phyloP scores from a whole-genome alignment of 768 basidiomycete genomes.

The Neoboletus brunneissimus region DNA sequence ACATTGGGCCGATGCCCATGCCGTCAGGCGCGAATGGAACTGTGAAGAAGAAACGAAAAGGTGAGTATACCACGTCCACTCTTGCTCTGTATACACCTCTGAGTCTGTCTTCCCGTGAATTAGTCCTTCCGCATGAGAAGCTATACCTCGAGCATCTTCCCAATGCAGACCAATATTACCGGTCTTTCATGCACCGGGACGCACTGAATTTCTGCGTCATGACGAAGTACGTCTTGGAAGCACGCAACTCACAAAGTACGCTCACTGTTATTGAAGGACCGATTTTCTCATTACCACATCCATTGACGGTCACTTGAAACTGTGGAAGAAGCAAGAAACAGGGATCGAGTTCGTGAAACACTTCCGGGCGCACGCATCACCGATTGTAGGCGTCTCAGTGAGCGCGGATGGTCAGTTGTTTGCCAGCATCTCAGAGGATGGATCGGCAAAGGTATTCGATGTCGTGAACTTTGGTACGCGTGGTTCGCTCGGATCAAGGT shows the following conservation, averaged over 20 bases:
- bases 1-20: conserved; percentile 89
- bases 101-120: conserved; percentile 17
- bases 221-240: conserved; percentile 62
- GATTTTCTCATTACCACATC: conserved; percentile 94
- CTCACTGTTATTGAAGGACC: conserved; percentile 53
- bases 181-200: conserved; percentile 98
- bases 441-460: conserved; percentile 93
- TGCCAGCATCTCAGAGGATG: conserved; percentile 89
- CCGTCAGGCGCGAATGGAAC: conserved; percentile 35
- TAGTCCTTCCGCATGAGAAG: conserved; percentile 91
- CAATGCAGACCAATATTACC: conserved; percentile 88
- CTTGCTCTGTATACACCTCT: background rate
- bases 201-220: conserved; percentile 84
- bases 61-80: conserved; percentile 39
- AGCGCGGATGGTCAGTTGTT: conserved; percentile 91
- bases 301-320: conserved; percentile 89
- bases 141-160: conserved; percentile 93
- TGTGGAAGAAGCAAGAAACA: conserved; percentile 98
- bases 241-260: background rate
- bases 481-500: background rate
- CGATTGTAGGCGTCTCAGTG: conserved; percentile 76
- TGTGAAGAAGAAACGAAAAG: conserved; percentile 81
- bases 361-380: conserved; percentile 86
- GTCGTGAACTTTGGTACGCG: conserved; percentile 93
- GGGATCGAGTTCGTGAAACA: conserved; percentile 99